A percentile compares a stretch with the other conserved stretches of the same genome.
These are phyloP conservation scores for Camellia lanceoleosa DNA, from an alignment of 148 eudicot species.

Conservation along the genomic window DNA sequence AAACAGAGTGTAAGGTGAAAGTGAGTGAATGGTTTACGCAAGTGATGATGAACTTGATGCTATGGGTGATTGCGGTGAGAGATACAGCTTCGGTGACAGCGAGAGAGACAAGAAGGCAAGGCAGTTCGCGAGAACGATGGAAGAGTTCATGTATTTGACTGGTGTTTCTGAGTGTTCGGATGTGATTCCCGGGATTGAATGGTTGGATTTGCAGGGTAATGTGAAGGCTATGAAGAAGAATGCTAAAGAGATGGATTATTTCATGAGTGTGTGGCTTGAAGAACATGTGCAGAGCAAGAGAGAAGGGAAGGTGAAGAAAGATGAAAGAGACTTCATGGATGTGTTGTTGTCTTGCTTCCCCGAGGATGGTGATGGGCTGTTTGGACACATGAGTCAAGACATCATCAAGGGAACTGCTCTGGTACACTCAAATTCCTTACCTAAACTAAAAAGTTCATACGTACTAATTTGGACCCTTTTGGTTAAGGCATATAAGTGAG, in stretches of 20 bases:
- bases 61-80: neutral
- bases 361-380: neutral
- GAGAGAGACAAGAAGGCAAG: neutral
- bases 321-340: slow-evolving; percentile 17
- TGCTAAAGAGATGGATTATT: neutral
- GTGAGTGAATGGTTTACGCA: neutral
- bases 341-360: slow-evolving; percentile 17
- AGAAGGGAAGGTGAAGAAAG: neutral
- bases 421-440: neutral
- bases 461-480: too few relatives aligned
- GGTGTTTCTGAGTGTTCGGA: neutral
- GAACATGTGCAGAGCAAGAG: neutral
- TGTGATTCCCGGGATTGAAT: neutral
- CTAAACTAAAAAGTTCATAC: too few relatives aligned
- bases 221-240: neutral
- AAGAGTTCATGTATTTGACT: neutral
- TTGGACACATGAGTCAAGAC: slow-evolving; percentile 1
- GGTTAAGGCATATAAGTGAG: too few relatives aligned
- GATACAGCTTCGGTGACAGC: neutral
- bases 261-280: neutral
- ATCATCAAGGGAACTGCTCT: slow-evolving; percentile 19
- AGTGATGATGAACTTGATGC: neutral
- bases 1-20: neutral
- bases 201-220: neutral
- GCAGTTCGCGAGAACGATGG: neutral